Base-by-base conservation (phyloP, 176 grass and related monocot species). In the Canna indica region DNA sequence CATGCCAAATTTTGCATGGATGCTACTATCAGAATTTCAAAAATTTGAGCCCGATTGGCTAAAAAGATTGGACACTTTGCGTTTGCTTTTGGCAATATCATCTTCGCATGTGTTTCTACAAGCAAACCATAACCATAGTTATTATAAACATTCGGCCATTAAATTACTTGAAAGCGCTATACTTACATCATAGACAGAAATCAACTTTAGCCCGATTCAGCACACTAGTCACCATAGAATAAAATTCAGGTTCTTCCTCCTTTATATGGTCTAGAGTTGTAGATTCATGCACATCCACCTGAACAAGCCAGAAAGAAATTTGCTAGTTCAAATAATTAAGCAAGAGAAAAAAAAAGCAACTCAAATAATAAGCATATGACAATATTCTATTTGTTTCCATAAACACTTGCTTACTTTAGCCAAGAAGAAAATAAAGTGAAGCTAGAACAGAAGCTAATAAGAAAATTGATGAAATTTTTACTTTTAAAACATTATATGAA, bases 261-360 rank as follows among this genome's bases (percentile, higher is more conserved):
- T 85, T 87, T 64, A 97, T 74, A 17, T 3, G 74, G 39, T 90
- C 84, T 1, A 93, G 61, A 39, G 82, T 87, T 17, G 72, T 85
- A 57, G 89, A 90, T 88, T 93, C 89, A 82, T 97, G 94, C 14
- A 64, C 73, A 22, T 93, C 83, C 1, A 78, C 94, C 94, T 90
- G 75, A 34, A 46, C 34, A 75, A 76, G 73, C 18, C 27, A 78
- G n/a, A 62, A 30, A 52, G 17, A 22, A 48, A 1, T 3, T 60
- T 30, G 6, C 1, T 41, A 24, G n/a, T 32, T 35, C 31, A 34
- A 48, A 35, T 47, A 16, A n/a, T 29, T 16, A 46, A 16, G 36
- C 25, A 6, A 20, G 27, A 13, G 15, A 26, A 15, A 6, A 26
- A 15, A 6, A 67, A 39, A 42, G 39, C 47, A 74, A 67, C 20